These are phyloP conservation scores for Coemansia sp. DNA, from an alignment of 192 early-diverging fungal genomes.

Conservation along the genomic window DNA sequence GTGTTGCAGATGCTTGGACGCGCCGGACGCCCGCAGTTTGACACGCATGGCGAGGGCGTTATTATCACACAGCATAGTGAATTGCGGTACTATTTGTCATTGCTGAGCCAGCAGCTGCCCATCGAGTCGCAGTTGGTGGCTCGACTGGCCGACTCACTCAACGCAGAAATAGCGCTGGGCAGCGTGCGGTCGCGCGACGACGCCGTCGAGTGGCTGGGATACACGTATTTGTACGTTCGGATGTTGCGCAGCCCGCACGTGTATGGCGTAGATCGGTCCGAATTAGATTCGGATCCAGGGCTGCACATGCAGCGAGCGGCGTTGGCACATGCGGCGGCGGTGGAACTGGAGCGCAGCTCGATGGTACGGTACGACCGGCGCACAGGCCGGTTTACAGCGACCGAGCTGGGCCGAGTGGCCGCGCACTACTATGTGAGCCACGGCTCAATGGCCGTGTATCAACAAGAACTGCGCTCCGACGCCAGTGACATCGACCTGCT, in stretches of 20 bases:
- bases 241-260: slow-evolving; percentile 90
- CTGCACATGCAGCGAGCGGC: slow-evolving; percentile 85
- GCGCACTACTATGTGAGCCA: slow-evolving; percentile 96
- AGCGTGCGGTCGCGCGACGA: slow-evolving; percentile 88
- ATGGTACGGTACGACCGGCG: slow-evolving; percentile 95
- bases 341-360: slow-evolving; percentile 82
- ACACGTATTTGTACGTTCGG: slow-evolving; percentile 93
- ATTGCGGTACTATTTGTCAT: slow-evolving; percentile 92
- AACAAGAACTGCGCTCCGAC: slow-evolving; percentile 87
- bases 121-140: slow-evolving; percentile 95
- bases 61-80: slow-evolving; percentile 93
- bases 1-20: slow-evolving; percentile 98
- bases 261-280: slow-evolving; percentile 66
- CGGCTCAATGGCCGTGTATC: slow-evolving; percentile 89
- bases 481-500: slow-evolving; percentile 90
- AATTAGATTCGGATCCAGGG: slow-evolving; percentile 69
- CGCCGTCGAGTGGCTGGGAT: slow-evolving; percentile 93
- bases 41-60: slow-evolving; percentile 93
- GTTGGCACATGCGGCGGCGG: slow-evolving; percentile 84
- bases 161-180: slow-evolving; percentile 96
- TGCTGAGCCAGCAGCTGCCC: slow-evolving; percentile 93
- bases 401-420: slow-evolving; percentile 93
- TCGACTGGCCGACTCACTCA: slow-evolving; percentile 85
- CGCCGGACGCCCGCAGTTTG: slow-evolving; percentile 95
- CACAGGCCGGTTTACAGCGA: slow-evolving; percentile 83